phyloP scores from a whole-genome alignment of 2,329 filamentous ascomycete genomes.

The Ophiostoma ips region DNA sequence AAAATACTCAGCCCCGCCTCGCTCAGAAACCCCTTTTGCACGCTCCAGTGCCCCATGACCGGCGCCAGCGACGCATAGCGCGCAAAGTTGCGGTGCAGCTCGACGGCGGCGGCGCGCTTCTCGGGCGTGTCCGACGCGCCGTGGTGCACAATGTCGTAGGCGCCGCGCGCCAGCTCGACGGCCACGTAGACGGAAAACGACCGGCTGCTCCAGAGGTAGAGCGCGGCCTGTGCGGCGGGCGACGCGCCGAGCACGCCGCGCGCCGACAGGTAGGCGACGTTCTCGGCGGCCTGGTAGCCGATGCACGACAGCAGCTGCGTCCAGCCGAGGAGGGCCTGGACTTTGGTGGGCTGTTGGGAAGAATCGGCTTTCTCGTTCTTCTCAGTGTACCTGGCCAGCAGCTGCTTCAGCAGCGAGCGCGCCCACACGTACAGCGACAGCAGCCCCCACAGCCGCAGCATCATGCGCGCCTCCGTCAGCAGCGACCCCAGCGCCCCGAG shows the following conservation, averaged over 20 bases:
- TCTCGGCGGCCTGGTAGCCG: slow-evolving; percentile 69
- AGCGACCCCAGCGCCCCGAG: slow-evolving; percentile 50
- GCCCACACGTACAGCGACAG: slow-evolving; percentile 60
- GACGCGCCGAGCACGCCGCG: slow-evolving; percentile 55
- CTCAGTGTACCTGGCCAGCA: slow-evolving; percentile 16
- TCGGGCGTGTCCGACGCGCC: slow-evolving; percentile 22
- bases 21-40: slow-evolving; percentile 43
- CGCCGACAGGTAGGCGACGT: slow-evolving; percentile 59
- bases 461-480: slow-evolving; percentile 57
- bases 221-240: slow-evolving; percentile 41
- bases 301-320: slow-evolving; percentile 55
- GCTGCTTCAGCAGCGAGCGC: slow-evolving; percentile 29
- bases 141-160: slow-evolving; percentile 25
- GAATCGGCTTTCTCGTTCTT: slow-evolving; percentile 17
- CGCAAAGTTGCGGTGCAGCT: slow-evolving; percentile 53
- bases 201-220: slow-evolving; percentile 59
- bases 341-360: slow-evolving; percentile 27
- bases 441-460: slow-evolving; percentile 63
- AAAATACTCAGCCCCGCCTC: slow-evolving; percentile 29
- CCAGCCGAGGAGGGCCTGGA: slow-evolving; percentile 42
- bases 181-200: slow-evolving; percentile 71
- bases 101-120: slow-evolving; percentile 30
- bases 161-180: slow-evolving; percentile 57
- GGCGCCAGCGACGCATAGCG: slow-evolving; percentile 67
- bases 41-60: slow-evolving; percentile 71